phyloP scores from a whole-genome alignment of 2,329 filamentous ascomycete genomes.

The Aspergillus chevalieri region DNA sequence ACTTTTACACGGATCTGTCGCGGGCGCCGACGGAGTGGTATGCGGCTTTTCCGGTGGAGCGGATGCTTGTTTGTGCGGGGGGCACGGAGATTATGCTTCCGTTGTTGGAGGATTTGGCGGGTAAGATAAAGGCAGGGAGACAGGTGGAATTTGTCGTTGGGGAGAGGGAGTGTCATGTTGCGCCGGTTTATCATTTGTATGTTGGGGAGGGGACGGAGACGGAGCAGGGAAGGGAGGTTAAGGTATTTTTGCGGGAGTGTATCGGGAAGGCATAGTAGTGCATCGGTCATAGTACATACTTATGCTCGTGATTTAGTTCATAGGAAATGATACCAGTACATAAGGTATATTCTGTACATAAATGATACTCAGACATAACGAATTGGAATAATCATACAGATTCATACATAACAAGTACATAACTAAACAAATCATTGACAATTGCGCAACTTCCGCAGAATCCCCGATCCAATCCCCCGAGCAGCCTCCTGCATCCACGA shows the following conservation, averaged over 20 bases:
- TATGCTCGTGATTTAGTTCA: no score
- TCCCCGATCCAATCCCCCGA: constrained; percentile 21
- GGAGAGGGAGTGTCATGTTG: constrained; percentile 36
- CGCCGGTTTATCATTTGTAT: constrained; percentile 36
- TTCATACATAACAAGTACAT: not conserved
- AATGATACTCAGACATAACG: not conserved
- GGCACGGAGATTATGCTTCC: constrained; percentile 53
- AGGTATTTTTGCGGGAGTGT: constrained; percentile 26
- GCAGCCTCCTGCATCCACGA: constrained; percentile 44
- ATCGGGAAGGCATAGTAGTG: constrained; percentile 2
- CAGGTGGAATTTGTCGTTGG: constrained; percentile 32
- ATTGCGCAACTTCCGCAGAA: constrained; percentile 18
- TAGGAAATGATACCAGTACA: not conserved
- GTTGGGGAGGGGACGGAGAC: constrained; percentile 31
- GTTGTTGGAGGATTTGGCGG: constrained; percentile 47
- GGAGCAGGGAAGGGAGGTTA: constrained; percentile 35
- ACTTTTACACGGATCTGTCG: constrained; percentile 51
- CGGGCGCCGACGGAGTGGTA: constrained; percentile 50
- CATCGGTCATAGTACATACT: no score
- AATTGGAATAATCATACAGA: not conserved
- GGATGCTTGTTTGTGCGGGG: constrained; percentile 50
- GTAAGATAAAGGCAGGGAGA: constrained; percentile 40
- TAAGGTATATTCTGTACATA: not conserved
- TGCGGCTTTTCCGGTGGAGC: constrained; percentile 41
- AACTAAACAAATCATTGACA: not conserved